A percentile compares a stretch with the other conserved stretches of the same genome.
Conservation (phyloP, 352 stramenopile species). For the Phytophthora cryptogea region DNA sequence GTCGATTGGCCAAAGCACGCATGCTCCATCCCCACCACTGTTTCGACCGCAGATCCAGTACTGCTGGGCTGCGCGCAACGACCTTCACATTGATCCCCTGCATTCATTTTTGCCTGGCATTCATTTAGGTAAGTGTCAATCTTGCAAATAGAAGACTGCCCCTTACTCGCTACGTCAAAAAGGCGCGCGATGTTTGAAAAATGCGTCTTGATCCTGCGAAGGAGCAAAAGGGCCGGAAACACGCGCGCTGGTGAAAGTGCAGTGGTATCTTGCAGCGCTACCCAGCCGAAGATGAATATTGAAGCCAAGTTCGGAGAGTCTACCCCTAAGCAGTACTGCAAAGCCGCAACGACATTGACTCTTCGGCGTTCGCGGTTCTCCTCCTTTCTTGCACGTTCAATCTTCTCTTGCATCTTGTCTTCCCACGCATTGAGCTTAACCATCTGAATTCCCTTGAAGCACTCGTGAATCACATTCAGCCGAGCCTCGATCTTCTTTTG, state of each 20-base stretch:
- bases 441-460: constrained; percentile 59
- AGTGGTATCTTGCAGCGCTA: constrained; percentile 34
- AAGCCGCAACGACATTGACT: constrained; percentile 26
- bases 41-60: constrained; percentile 17
- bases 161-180: constrained; percentile 30
- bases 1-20: constrained; percentile 47
- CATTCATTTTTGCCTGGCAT: constrained; percentile 7
- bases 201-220: constrained; percentile 39
- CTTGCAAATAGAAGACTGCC: constrained; percentile 31
- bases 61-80: neutral
- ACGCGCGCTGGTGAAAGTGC: constrained; percentile 38
- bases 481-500: constrained; percentile 26
- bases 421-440: constrained; percentile 70
- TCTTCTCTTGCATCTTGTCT: constrained; percentile 47
- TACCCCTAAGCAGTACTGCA: constrained; percentile 37
- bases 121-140: constrained; percentile 30
- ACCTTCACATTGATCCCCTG: constrained; percentile 10
- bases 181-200: constrained; percentile 34
- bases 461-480: constrained; percentile 50
- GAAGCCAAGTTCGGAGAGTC: constrained; percentile 43
- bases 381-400: constrained; percentile 41
- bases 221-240: constrained; percentile 40
- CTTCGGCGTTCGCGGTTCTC: constrained; percentile 37
- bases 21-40: constrained; percentile 42
- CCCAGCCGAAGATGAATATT: constrained; percentile 45